Evolutionary conservation across 176 grass and related monocot species (phyloP).

Genomic region (Lolium multiflorum): DNA sequence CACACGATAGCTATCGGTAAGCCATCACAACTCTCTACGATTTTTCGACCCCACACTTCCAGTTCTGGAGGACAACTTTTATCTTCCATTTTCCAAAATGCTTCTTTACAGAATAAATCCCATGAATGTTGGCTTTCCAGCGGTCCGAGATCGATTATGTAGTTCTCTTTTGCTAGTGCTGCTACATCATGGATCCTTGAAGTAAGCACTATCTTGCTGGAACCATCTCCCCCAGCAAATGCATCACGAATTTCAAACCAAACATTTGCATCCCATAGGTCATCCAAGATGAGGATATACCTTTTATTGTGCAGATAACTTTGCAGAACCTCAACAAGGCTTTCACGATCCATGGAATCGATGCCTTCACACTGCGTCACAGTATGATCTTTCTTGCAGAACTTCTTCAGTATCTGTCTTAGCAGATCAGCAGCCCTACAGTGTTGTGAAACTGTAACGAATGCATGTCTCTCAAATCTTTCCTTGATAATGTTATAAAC

Average conservation of each 20-base stretch:
- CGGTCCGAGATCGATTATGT: background rate
- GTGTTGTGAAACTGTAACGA: background rate
- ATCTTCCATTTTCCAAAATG: conserved; percentile 16
- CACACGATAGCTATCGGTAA: conserved; percentile 25
- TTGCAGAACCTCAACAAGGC: background rate
- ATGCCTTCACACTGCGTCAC: background rate
- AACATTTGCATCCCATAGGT: background rate
- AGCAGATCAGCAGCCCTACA: background rate
- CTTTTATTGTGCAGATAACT: conserved; percentile 14
- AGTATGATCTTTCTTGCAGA: background rate
- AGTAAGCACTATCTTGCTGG: background rate
- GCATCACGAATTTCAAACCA: conserved; percentile 1
- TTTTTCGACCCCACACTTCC: background rate
- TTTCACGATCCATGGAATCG: background rate
- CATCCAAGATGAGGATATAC: conserved; percentile 7
- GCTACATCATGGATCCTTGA: conserved; percentile 19
- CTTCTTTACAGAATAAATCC: conserved; percentile 29
- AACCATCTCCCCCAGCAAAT: background rate
- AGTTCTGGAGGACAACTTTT: background rate
- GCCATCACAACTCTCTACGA: conserved; percentile 12
- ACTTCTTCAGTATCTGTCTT: conserved; percentile 11
- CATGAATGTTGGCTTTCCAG: background rate
- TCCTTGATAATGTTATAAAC: conserved; percentile 10
- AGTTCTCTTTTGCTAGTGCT: background rate
- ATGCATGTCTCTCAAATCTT: background rate